These are phyloP conservation scores for Macrolepiota dolichaula DNA, from an alignment of 768 basidiomycete genomes.

Conservation along the genomic window DNA sequence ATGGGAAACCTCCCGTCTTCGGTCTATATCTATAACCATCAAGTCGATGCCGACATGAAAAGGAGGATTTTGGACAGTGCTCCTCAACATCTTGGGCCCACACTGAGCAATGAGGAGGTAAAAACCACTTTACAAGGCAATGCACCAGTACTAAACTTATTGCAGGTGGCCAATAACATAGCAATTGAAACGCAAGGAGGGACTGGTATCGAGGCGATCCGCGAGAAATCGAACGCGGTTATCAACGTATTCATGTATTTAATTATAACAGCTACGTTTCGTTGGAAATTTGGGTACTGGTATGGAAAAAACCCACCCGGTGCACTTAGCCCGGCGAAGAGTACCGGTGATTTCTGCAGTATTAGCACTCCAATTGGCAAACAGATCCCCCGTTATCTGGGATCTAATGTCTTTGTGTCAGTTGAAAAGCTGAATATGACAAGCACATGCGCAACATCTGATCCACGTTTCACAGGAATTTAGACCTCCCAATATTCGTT, in stretches of 20 bases:
- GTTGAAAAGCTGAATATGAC: neutral
- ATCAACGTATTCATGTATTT: neutral
- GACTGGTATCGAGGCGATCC: neutral
- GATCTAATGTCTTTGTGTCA: neutral
- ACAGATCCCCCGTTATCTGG: neutral
- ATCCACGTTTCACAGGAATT: neutral
- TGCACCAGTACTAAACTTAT: no score
- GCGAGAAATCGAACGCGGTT: neutral
- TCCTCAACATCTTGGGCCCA: no score
- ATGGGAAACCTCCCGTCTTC: no score
- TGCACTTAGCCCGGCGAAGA: neutral
- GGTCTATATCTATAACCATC: no score
- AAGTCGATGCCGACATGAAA: no score
- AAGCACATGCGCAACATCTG: neutral
- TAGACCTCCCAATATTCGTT: neutral
- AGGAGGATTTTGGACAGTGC: no score
- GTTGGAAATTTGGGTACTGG: neutral
- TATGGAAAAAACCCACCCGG: neutral
- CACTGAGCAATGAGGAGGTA: no score
- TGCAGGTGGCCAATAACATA: neutral
- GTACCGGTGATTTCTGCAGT: neutral
- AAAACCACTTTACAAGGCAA: no score
- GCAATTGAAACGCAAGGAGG: neutral
- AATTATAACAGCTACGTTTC: neutral
- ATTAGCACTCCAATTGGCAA: neutral